These are phyloP conservation scores for Pestalotiopsis fici DNA, from an alignment of 2,329 filamentous ascomycete genomes.

Conservation along the genomic window DNA sequence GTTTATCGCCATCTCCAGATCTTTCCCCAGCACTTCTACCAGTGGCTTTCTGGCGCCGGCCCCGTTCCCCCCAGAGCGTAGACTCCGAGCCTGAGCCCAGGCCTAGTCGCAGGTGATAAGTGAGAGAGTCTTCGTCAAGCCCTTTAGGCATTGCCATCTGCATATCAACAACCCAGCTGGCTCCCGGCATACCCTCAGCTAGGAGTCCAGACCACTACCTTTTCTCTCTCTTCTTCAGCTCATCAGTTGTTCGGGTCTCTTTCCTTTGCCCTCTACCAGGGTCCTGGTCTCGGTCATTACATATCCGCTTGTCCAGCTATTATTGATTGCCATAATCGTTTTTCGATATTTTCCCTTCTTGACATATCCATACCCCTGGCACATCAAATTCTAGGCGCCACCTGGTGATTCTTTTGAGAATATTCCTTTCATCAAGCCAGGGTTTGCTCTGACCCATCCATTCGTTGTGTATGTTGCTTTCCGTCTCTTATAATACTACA, in stretches of 20 bases:
- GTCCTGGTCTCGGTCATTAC: neutral
- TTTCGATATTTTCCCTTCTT: neutral
- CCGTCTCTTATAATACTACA: neutral
- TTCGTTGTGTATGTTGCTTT: neutral
- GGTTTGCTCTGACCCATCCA: neutral
- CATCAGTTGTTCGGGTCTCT: neutral
- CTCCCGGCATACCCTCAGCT: neutral
- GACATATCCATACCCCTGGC: neutral
- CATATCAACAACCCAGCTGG: neutral
- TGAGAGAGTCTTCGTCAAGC: neutral
- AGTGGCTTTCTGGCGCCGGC: neutral
- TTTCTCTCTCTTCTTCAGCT: neutral
- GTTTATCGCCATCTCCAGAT: neutral
- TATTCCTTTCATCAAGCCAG: neutral
- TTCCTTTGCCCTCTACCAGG: neutral
- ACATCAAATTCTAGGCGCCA: neutral
- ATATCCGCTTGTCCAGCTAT: neutral
- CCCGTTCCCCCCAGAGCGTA: neutral
- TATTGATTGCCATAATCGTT: neutral
- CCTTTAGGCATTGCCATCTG: neutral
- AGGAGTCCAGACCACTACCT: neutral
- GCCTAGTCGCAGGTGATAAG: neutral
- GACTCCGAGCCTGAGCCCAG: neutral
- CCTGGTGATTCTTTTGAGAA: neutral
- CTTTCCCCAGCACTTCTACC: neutral